Evolutionary conservation across 257 asterid species (phyloP), one percentile per base, ranked within the genome.

Genomic region (Linderniella brevidens): DNA sequence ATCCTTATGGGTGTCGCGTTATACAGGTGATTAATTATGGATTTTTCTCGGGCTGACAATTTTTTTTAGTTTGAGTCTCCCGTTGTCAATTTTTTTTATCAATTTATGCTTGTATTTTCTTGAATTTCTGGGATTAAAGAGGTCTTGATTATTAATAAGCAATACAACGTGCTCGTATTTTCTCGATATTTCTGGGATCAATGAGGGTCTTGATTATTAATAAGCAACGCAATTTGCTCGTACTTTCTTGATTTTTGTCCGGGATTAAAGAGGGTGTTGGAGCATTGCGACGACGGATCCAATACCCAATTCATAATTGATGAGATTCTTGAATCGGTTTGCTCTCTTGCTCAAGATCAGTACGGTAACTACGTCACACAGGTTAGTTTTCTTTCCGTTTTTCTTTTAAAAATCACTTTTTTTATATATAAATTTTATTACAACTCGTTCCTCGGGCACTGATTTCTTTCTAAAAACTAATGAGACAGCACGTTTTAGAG

Each of bases 1-100:
- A 79, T 68, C 86, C 92, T 37, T 79, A 76, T 58, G 92, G 92
- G 38, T 75, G 86, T 48, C 86, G 92, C 54, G 92, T 75, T 16
- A 68, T 79, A 49, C 92, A 79, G 85, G 92, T 79, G 49, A 55
- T 43, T 35, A 19, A 42, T 41, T 48, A 25, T 6, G 6, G 32
- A 25, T 25, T 25, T 25, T 25, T 6, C 6, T 6, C 3, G 32
- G 6, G 32, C 32, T 25, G 32, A 25, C 4, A 25, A 25, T 25
- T 25, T 25, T 2, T 25, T 6, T 2, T 25, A n/a, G n/a, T n/a
- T n/a, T n/a, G n/a, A n/a, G n/a, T n/a, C n/a, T n/a, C n/a, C n/a
- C n/a, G n/a, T n/a, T n/a, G n/a, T n/a, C n/a, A n/a, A n/a, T n/a
- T n/a, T n/a, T n/a, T n/a, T n/a, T n/a, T n/a, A n/a, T n/a, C n/a